Evolutionary conservation across 768 basidiomycete genomes (phyloP).

Genomic region (Inosperma sp.): DNA sequence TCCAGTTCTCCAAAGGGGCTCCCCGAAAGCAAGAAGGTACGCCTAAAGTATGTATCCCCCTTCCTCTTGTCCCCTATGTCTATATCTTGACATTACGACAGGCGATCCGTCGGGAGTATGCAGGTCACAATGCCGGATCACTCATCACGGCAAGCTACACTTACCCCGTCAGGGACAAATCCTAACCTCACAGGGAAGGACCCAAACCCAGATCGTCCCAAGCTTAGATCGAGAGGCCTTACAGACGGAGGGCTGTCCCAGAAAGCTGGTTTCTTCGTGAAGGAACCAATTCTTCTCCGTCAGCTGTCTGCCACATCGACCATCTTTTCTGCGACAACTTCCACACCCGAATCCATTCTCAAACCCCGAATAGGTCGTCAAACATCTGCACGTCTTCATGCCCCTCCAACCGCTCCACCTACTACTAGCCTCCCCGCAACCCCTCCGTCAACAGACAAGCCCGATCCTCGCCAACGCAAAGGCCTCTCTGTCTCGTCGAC

Average conservation of each 20-base stretch:
- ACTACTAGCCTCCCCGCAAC: constrained; percentile 44
- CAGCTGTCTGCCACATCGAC: constrained; percentile 10
- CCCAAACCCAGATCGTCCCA: constrained; percentile 35
- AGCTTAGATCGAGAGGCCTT: constrained; percentile 45
- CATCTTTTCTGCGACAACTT: constrained; percentile 14
- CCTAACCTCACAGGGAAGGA: constrained; percentile 29
- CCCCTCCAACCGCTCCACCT: constrained; percentile 48
- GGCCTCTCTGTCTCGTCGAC: constrained; percentile 39
- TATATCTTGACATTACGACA: constrained; percentile 12
- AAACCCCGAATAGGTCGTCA: constrained; percentile 38
- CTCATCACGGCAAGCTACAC: constrained; percentile 18
- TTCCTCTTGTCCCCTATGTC: constrained; percentile 1
- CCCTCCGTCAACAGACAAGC: constrained; percentile 24
- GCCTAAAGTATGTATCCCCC: constrained; percentile 19
- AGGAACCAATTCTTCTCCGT: constrained; percentile 14
- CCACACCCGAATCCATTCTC: constrained; percentile 9
- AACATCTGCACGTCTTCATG: constrained; percentile 39
- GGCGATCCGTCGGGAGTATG: constrained; percentile 29
- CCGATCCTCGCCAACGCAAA: constrained; percentile 8
- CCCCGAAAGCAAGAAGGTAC: constrained; percentile 18
- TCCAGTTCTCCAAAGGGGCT: constrained; percentile 9
- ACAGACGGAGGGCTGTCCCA: constrained; percentile 37
- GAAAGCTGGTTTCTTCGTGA: constrained; percentile 33
- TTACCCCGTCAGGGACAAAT: constrained; percentile 16
- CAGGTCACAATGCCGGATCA: constrained; percentile 16